Percentiles rank a stretch among this genome's conserved stretches.
phyloP scores from a whole-genome alignment of 352 stramenopile genomes.

The Phytophthora parvispora region DNA sequence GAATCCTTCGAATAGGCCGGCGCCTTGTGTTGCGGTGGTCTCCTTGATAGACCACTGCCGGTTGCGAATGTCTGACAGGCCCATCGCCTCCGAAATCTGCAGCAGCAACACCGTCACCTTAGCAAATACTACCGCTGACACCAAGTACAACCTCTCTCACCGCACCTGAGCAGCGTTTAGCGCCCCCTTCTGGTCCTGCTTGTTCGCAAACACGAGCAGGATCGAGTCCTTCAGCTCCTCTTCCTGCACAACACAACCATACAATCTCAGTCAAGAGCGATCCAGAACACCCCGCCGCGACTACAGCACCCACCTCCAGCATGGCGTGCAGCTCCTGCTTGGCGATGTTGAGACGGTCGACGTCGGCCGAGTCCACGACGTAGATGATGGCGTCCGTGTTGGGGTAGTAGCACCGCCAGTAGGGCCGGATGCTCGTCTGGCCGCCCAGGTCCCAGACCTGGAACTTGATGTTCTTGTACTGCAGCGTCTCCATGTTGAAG shows the following conservation, averaged over 20 bases:
- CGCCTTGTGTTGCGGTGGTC: constrained; percentile 98
- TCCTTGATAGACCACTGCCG: constrained; percentile 99
- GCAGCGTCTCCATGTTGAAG: constrained; percentile 97
- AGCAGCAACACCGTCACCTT: not conserved
- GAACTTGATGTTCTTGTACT: constrained; percentile 97
- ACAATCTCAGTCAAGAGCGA: not conserved
- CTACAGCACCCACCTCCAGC: constrained; percentile 86
- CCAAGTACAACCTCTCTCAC: no score
- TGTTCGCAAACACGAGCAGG: constrained; percentile 99
- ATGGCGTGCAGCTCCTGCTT: constrained; percentile 98
- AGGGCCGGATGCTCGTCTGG: constrained; percentile 99
- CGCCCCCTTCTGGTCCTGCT: constrained; percentile 99
- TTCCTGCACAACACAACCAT: constrained; percentile 74
- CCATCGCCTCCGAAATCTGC: constrained; percentile 98
- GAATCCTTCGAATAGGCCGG: constrained; percentile 99
- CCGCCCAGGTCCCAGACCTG: constrained; percentile 99
- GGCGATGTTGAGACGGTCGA: constrained; percentile 98
- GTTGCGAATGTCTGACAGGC: constrained; percentile 98
- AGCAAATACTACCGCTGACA: constrained; percentile 1
- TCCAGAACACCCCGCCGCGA: not conserved
- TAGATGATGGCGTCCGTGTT: constrained; percentile 99
- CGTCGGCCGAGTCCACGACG: constrained; percentile 97
- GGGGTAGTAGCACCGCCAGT: constrained; percentile 99
- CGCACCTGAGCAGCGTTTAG: constrained; percentile 88
- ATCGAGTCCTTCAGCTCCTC: constrained; percentile 99